Percentiles rank a stretch among this genome's conserved stretches.
phyloP scores from a whole-genome alignment of 345 rosid species.

The Brassica nigra region DNA sequence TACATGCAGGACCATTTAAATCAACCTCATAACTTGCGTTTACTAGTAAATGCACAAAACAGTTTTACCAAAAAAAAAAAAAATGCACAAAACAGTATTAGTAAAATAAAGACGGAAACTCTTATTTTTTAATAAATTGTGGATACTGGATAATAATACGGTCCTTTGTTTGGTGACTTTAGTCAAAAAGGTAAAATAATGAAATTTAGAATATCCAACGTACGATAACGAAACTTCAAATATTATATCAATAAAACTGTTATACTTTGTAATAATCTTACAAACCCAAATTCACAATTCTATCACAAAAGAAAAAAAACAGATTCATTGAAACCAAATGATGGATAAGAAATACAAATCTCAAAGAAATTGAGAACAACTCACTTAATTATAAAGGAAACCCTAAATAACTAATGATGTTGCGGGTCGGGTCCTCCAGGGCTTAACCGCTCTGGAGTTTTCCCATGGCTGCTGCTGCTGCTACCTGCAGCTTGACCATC shows the following conservation, averaged over 20 bases:
- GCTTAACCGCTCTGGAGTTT: conserved; percentile 41
- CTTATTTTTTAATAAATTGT: not conserved
- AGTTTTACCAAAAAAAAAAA: not conserved
- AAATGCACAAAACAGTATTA: not conserved
- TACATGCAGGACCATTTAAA: conserved; percentile 24
- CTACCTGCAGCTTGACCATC: conserved; percentile 20
- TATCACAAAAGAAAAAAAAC: conserved; percentile 10
- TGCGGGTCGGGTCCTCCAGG: conserved; percentile 59
- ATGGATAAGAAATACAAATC: conserved; percentile 35
- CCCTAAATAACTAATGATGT: conserved; percentile 44
- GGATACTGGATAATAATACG: not conserved
- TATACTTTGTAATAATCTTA: conserved; percentile 10
- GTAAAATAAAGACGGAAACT: not conserved
- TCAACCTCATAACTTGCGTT: conserved; percentile 7
- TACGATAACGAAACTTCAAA: conserved; percentile 2
- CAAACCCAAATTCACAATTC: conserved; percentile 18
- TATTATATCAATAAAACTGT: conserved; percentile 7
- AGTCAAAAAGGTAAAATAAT: not conserved
- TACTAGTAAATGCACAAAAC: not conserved
- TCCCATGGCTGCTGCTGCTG: conserved; percentile 13
- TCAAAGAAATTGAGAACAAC: conserved; percentile 27
- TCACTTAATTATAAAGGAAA: conserved; percentile 25
- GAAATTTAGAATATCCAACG: not conserved
- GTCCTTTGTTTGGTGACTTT: not conserved
- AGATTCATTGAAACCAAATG: conserved; percentile 23